Conservation (phyloP, 352 stramenopile genomes). For the Phytophthora syringae region DNA sequence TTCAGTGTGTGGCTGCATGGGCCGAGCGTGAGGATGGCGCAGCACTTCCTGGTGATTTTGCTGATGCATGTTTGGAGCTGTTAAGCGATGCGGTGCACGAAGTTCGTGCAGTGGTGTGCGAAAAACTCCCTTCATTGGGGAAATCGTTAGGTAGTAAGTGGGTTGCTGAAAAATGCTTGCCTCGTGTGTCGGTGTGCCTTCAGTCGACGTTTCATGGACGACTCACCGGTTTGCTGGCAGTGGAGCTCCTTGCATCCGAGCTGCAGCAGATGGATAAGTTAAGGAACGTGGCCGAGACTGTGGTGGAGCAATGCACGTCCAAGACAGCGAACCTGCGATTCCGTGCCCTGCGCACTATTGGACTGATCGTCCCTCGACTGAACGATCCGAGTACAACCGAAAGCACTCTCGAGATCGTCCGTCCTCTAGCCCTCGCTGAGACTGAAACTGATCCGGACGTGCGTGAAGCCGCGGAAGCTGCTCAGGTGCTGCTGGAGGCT, state of each 20-base stretch:
- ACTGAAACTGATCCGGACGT: constrained; percentile 80
- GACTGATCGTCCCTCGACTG: constrained; percentile 65
- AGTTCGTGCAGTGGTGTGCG: constrained; percentile 69
- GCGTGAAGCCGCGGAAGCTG: constrained; percentile 71
- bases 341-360: constrained; percentile 75
- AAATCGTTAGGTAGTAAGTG: constrained; percentile 81
- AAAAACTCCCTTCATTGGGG: constrained; percentile 68
- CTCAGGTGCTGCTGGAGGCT: constrained; percentile 57
- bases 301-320: constrained; percentile 80
- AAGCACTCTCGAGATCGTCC: constrained; percentile 81
- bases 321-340: constrained; percentile 87
- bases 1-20: constrained; percentile 86
- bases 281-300: constrained; percentile 62
- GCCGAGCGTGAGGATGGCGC: constrained; percentile 68
- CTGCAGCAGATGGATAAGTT: constrained; percentile 78
- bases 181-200: constrained; percentile 65
- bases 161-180: constrained; percentile 73
- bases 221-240: constrained; percentile 70
- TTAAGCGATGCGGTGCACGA: constrained; percentile 75
- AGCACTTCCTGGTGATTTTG: constrained; percentile 68
- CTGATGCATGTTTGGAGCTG: constrained; percentile 72
- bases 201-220: constrained; percentile 78
- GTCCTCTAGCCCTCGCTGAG: constrained; percentile 59
- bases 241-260: constrained; percentile 68
- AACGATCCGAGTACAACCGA: constrained; percentile 71